A percentile compares a stretch with the other conserved stretches of the same genome.
phyloP scores from a whole-genome alignment of 371 early-diverging fungal species.

The Mucor saturninus region DNA sequence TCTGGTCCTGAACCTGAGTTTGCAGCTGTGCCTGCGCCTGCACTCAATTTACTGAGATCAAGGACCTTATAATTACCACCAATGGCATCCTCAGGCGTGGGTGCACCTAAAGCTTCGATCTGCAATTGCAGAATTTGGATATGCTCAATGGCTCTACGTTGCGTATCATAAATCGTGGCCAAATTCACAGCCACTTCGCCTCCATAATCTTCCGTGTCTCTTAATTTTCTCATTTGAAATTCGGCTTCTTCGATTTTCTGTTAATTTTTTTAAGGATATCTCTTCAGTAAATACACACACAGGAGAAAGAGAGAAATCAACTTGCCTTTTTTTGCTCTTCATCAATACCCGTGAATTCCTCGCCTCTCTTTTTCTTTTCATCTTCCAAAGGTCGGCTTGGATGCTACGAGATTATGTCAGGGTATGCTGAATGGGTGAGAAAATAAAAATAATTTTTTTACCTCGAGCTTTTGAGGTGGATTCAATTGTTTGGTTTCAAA shows the following conservation, averaged over 20 bases:
- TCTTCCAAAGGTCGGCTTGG: conserved; percentile 63
- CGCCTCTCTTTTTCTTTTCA: conserved; percentile 62
- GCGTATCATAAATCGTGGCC: conserved; percentile 63
- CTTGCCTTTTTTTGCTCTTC: conserved; percentile 55
- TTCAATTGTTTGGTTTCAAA: conserved; percentile 79
- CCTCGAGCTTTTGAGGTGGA: conserved; percentile 59
- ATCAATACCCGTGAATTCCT: conserved; percentile 53
- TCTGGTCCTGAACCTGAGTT: neutral
- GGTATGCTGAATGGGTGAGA: neutral
- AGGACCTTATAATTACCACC: conserved; percentile 32
- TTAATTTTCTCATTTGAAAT: conserved; percentile 45
- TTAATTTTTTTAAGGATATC: neutral
- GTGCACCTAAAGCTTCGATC: conserved; percentile 62
- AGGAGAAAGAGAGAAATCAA: neutral
- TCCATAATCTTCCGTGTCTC: conserved; percentile 28
- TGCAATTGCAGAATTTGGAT: conserved; percentile 63
- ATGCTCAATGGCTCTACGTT: conserved; percentile 70
- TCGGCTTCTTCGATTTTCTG: conserved; percentile 67
- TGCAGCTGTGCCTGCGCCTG: neutral
- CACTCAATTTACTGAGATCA: conserved; percentile 5
- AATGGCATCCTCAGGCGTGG: conserved; percentile 35
- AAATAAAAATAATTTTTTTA: conserved; percentile 22
- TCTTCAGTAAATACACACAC: neutral
- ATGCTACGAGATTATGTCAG: conserved; percentile 29
- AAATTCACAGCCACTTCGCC: conserved; percentile 37